Base-by-base conservation (phyloP, 768 basidiomycete species). In the Boletus subparvulus region DNA sequence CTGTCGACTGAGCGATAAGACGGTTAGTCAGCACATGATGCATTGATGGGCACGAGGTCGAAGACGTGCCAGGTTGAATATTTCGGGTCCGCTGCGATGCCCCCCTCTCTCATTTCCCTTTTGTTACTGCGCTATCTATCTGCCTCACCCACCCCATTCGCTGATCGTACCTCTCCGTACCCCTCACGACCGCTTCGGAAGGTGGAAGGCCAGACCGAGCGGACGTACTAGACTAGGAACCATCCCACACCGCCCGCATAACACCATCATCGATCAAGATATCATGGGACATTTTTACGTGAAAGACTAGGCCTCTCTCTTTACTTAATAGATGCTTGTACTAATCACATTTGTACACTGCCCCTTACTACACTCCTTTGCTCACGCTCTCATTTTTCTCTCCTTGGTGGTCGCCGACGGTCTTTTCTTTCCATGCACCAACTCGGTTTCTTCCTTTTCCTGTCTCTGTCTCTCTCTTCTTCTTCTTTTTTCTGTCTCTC, bases 1-100 rank as follows among this genome's bases (percentile, higher is more conserved):
- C 88, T 10, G 64, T 85, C 55, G 79, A 78, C 59, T 70, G 61
- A 67, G 53, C 33, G 52, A 49, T 51, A 39, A 21, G 21, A 21
- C 42, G 16, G 36, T 55, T 33, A 43, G 36, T 47, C 55, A 42
- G 32, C 42, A 28, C 39, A 47, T 46, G 49, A 51, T 53, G 28
- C 19, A 59, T 24, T 45, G 54, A 58, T 52, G 47, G 42, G 26
- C 50, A 46, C 33, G 48, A 28, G 47, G 48, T 54, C 42, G 35
- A 30, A 44, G 41, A 50, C n/a, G 50, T 54, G 16, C 33, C 50
- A 21, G n/a, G 45, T 17, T 52, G 49, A 47, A 41, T 56, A 45
- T 36, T 55, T 57, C 30, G 28, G 40, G 47, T 41, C 45, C 24
- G 40, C 19, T 65, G 66, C 50, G 66, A 68, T 55, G 61, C 56